Base-by-base conservation (phyloP, 2,329 filamentous ascomycete genomes). In the Penicillium brevicompactum region DNA sequence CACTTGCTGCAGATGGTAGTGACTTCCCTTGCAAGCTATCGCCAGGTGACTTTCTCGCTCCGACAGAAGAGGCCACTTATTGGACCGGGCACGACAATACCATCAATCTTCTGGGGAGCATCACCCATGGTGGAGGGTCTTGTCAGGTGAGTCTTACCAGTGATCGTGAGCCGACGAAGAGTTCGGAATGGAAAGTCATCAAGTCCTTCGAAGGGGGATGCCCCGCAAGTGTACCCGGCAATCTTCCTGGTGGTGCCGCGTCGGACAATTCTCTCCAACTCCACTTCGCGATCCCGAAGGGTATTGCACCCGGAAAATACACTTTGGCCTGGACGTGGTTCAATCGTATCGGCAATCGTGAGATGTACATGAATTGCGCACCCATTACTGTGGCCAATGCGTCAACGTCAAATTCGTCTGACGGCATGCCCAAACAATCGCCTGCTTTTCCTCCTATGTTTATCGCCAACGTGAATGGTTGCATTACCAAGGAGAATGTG, bases 341-440 rank as follows among this genome's bases (percentile, higher is more conserved):
- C 75, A 97, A 97, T 75, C 89, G 88, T 56, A 69, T 96, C 9
- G 94, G 94, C 3, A 96, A 96, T 78, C 87, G 92, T 1, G 94
- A 97, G 71, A 91, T 96, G 82, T 97, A 97, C 82, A 96, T 96
- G 92, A 95, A 96, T 82, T 99, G 93, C 65, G 91, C 89, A 0
- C 85, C 90, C 0, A 74, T 96, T 46, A 82, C 80, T 0, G 80
- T 97, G 21, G 84, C 84, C 0, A 76, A 73, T 4, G 75, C 76
- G 18, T 73, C 77, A 1, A 70, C 74, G 49, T 32, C 31, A 32
- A 32, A 83, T 84, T 68, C 70, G 78, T 8, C 59, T 63, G 11
- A 45, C 46, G 83, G 60, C 83, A 87, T 58, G 72, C 84, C 22
- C 8, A 32, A 32, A 32, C 31, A 32, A 32, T 32, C 31, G 70